Evolutionary conservation across 306 rosid species (phyloP).

Genomic region (Cajanus cajan): DNA sequence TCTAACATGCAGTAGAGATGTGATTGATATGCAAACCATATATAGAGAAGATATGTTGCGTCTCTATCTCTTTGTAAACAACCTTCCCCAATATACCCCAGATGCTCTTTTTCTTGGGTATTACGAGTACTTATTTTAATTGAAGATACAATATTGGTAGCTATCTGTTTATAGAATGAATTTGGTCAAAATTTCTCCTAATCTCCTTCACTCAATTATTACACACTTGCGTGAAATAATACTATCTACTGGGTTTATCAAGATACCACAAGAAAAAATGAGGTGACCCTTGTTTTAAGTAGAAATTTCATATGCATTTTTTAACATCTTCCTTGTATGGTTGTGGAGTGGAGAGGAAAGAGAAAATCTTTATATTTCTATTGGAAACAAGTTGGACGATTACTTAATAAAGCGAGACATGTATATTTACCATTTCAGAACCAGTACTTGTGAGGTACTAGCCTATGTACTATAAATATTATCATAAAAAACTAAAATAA

Average conservation of each 20-base stretch:
- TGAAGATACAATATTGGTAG: not conserved
- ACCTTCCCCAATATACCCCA: slow-evolving; percentile 62
- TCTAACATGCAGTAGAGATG: slow-evolving; percentile 53
- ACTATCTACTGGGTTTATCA: not conserved
- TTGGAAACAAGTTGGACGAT: not conserved
- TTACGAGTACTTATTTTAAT: slow-evolving; percentile 59
- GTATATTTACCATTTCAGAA: not conserved
- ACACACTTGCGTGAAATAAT: not conserved
- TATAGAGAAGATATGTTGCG: slow-evolving; percentile 57
- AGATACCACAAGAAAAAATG: not conserved
- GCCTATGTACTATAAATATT: too few species aligned
- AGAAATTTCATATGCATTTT: not conserved
- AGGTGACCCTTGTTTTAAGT: not conserved
- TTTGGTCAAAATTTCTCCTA: not conserved
- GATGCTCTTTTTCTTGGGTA: slow-evolving; percentile 63
- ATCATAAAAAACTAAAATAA: too few species aligned
- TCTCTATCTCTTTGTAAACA: slow-evolving; percentile 60
- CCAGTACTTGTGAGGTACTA: not conserved
- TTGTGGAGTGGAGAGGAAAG: not conserved
- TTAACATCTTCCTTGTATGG: not conserved
- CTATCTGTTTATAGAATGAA: not conserved
- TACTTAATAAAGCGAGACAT: not conserved
- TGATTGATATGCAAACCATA: slow-evolving; percentile 55
- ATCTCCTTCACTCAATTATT: slow-evolving; percentile 2
- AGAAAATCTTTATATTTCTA: not conserved